These are phyloP conservation scores for Metschnikowia baotianmanensis DNA, from an alignment of 805 yeast genomes.

Conservation along the genomic window DNA sequence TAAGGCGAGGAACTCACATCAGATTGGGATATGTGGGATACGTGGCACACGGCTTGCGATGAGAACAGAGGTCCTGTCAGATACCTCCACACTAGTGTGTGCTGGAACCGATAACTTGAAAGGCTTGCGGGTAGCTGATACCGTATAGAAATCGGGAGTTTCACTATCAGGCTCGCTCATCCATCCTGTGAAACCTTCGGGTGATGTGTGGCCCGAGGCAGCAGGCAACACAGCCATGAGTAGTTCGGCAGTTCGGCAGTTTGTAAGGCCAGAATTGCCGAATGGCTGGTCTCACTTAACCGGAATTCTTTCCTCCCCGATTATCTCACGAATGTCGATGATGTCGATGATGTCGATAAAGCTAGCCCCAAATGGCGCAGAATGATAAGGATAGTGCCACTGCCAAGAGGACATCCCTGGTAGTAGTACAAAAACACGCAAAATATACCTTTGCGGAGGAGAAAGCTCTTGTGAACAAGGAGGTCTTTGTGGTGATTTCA, in stretches of 20 bases:
- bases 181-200: conserved; percentile 73
- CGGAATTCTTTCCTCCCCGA: conserved; percentile 44
- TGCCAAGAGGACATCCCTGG: conserved; percentile 99
- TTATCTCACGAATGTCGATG: too few relatives aligned
- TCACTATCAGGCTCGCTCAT: conserved; percentile 80
- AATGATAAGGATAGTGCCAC: conserved; percentile 96
- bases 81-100: too few relatives aligned
- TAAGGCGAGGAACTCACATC: too few relatives aligned
- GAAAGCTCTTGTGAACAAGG: too few relatives aligned
- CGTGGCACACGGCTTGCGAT: too few relatives aligned
- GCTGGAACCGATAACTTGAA: too few relatives aligned
- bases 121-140: too few relatives aligned
- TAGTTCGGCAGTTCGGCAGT: conserved; percentile 91
- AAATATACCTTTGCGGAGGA: conserved; percentile 95
- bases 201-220: conserved; percentile 83
- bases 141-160: conserved; percentile 87
- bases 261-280: too few relatives aligned
- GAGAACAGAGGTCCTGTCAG: too few relatives aligned
- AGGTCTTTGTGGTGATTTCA: too few relatives aligned
- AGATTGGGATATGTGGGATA: too few relatives aligned
- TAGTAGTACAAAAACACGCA: conserved; percentile 93
- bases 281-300: conserved; percentile 77
- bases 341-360: conserved; percentile 58
- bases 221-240: conserved; percentile 94
- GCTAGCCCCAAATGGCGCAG: conserved; percentile 96